These are phyloP conservation scores for Jackrogersella minutella DNA, from an alignment of 495 filamentous ascomycete genomes.

Conservation along the genomic window DNA sequence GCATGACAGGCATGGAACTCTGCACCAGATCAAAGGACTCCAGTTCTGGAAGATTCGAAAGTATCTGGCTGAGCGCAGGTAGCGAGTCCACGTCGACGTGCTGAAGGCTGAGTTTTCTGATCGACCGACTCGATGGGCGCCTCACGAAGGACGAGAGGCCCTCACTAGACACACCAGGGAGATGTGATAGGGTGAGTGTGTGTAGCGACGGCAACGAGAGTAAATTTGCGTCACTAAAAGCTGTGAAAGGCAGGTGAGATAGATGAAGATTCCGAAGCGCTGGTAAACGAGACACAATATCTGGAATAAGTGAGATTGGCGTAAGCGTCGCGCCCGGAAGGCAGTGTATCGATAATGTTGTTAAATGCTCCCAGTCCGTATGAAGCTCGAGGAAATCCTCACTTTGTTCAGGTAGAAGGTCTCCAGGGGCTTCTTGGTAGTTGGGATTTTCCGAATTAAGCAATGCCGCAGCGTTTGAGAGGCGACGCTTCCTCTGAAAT, in stretches of 20 bases:
- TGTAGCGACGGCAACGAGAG: slow-evolving; percentile 74
- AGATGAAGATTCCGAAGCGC: slow-evolving; percentile 76
- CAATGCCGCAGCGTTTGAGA: slow-evolving; percentile 39
- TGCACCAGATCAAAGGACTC: slow-evolving; percentile 77
- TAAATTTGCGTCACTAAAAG: slow-evolving; percentile 76
- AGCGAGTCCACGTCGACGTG: slow-evolving; percentile 71
- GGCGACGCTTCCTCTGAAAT: slow-evolving; percentile 45
- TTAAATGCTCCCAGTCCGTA: slow-evolving; percentile 71
- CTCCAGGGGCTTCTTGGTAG: slow-evolving; percentile 53
- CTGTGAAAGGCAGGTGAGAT: slow-evolving; percentile 72
- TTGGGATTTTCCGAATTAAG: slow-evolving; percentile 37
- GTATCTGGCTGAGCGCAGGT: slow-evolving; percentile 75
- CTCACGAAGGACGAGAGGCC: slow-evolving; percentile 79
- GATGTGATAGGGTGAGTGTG: slow-evolving; percentile 76
- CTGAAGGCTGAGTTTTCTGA: slow-evolving; percentile 69
- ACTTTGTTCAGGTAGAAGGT: slow-evolving; percentile 67
- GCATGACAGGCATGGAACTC: slow-evolving; percentile 65
- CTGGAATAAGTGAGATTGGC: slow-evolving; percentile 71
- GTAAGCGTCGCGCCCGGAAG: slow-evolving; percentile 68
- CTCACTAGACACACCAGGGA: slow-evolving; percentile 77
- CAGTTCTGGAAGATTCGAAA: slow-evolving; percentile 70
- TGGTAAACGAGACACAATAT: slow-evolving; percentile 70
- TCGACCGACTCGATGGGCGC: slow-evolving; percentile 60
- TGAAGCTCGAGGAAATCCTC: slow-evolving; percentile 76
- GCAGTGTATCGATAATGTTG: slow-evolving; percentile 79